Percentiles rank a stretch among this genome's conserved stretches.
Evolutionary conservation across 108 stramenopile genomes (phyloP).

Genomic region (Nannochloropsis gaditana): DNA sequence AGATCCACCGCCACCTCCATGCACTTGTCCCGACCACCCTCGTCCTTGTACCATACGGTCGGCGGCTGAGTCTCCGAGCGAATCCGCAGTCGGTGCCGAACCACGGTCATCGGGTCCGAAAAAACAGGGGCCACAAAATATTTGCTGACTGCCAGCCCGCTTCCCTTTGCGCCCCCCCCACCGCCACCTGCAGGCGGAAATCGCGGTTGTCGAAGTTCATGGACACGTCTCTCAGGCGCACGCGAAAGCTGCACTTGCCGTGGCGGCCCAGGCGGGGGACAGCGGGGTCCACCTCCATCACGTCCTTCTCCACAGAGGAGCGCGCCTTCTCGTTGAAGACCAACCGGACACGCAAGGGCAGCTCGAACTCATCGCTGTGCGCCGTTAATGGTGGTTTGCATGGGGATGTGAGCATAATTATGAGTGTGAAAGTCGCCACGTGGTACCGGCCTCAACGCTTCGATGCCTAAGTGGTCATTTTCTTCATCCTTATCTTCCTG

Average conservation of each 20-base stretch:
- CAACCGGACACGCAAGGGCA: background rate
- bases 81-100: conserved; percentile 10
- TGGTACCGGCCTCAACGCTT: background rate
- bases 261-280: background rate
- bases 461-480: background rate
- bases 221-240: conserved; percentile 76
- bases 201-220: conserved; percentile 70
- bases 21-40: conserved; percentile 79
- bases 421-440: background rate
- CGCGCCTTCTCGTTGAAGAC: background rate
- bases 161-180: background rate
- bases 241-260: conserved; percentile 53
- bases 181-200: background rate
- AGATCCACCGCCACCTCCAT: conserved; percentile 63
- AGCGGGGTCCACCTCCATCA: background rate
- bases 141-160: background rate
- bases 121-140: background rate
- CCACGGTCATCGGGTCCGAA: background rate
- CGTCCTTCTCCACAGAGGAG: background rate
- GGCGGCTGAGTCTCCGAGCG: conserved; percentile 25
- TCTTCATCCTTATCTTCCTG: background rate
- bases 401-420: background rate
- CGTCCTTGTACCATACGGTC: conserved; percentile 78
- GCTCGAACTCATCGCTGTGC: background rate
- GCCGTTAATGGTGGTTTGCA: background rate